Conservation (phyloP, 2,329 filamentous ascomycete species). For the Trichoderma polysporum region DNA sequence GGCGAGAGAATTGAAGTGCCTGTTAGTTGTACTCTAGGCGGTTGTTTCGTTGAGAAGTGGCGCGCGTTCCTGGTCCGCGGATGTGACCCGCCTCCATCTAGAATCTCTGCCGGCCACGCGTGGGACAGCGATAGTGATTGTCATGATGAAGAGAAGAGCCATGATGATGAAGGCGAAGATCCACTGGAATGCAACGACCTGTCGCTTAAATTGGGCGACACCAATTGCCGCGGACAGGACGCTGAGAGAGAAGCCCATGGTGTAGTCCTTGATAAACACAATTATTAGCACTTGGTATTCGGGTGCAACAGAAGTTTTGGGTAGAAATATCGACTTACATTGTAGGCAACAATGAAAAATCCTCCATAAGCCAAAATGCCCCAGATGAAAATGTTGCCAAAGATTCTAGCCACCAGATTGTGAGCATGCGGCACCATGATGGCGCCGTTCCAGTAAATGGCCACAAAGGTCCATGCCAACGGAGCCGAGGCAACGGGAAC, state of each 20-base stretch:
- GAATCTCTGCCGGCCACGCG: conserved; percentile 60
- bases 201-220: conserved; percentile 71
- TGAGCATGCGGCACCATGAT: conserved; percentile 71
- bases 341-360: conserved; percentile 73
- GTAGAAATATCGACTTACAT: conserved; percentile 46
- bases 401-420: conserved; percentile 67
- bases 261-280: conserved; percentile 54
- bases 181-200: conserved; percentile 81
- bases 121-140: conserved; percentile 63
- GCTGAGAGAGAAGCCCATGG: conserved; percentile 76
- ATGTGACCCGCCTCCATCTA: conserved; percentile 46
- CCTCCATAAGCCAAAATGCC: conserved; percentile 72
- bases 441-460: conserved; percentile 86
- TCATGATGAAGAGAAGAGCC: conserved; percentile 68
- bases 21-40: background rate
- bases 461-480: conserved; percentile 79
- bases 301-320: background rate
- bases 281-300: background rate
- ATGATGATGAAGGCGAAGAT: conserved; percentile 89
- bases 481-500: conserved; percentile 72
- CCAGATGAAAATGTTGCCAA: conserved; percentile 89
- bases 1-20: background rate
- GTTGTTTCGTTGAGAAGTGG: conserved; percentile 56
- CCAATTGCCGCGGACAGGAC: conserved; percentile 73
- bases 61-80: conserved; percentile 57